phyloP scores from a whole-genome alignment of 2,329 filamentous ascomycete species.

The Pseudogymnoascus sp. region DNA sequence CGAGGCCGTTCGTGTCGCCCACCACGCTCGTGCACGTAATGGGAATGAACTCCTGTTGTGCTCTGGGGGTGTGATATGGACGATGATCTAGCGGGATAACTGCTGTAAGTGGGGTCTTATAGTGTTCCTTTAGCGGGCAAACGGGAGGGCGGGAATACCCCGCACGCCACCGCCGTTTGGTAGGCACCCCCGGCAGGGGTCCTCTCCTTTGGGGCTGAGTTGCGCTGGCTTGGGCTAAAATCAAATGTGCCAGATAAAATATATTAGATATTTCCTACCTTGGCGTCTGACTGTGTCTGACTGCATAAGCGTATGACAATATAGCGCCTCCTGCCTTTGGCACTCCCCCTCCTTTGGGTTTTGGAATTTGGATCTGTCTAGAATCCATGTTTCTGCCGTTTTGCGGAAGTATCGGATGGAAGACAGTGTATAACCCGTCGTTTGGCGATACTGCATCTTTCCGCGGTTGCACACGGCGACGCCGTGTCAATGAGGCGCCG shows the following conservation, averaged over 20 bases:
- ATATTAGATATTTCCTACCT: not conserved
- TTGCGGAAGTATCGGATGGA: not conserved
- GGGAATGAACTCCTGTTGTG: not conserved
- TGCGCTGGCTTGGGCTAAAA: not conserved
- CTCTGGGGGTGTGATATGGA: no score
- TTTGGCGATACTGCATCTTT: conserved; percentile 1
- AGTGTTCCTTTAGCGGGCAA: not conserved
- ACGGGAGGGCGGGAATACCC: not conserved
- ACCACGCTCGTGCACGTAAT: not conserved
- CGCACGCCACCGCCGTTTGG: not conserved
- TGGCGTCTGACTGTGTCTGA: conserved; percentile 1
- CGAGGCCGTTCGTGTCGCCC: not conserved
- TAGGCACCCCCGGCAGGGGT: not conserved
- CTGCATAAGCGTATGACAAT: not conserved
- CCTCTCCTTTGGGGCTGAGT: not conserved
- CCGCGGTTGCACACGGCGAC: not conserved
- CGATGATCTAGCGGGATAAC: not conserved
- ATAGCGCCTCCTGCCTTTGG: not conserved
- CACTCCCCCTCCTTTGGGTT: not conserved
- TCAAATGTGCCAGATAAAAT: not conserved
- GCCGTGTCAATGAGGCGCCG: not conserved
- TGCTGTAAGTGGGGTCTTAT: not conserved
- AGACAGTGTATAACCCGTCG: not conserved
- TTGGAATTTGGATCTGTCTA: not conserved
- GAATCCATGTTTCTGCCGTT: not conserved